These are phyloP conservation scores for Boletus vinaceobasis DNA, from an alignment of 768 basidiomycete genomes.

Conservation along the genomic window DNA sequence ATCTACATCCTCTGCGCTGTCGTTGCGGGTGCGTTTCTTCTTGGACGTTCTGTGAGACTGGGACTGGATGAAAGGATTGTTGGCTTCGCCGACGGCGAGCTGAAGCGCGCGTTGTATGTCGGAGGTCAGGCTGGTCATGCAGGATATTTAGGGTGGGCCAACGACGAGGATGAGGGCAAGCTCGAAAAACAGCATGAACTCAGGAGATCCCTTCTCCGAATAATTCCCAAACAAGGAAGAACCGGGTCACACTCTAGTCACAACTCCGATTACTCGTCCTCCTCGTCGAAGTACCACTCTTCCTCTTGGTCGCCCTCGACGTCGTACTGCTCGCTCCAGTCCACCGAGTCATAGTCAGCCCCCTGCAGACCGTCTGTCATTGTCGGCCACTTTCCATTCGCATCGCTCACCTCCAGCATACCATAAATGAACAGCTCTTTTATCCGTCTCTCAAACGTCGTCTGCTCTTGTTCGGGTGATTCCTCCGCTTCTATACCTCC, in stretches of 20 bases:
- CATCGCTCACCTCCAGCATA: conserved; percentile 56
- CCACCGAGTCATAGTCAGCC: conserved; percentile 66
- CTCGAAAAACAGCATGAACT: conserved; percentile 14
- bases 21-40: conserved; percentile 34
- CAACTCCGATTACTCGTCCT: conserved; percentile 39
- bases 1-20: conserved; percentile 8
- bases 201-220: conserved; percentile 8
- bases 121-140: conserved; percentile 34
- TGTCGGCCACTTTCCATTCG: background rate
- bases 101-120: conserved; percentile 52
- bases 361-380: conserved; percentile 38
- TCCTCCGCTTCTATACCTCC: conserved; percentile 36
- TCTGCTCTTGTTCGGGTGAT: conserved; percentile 47
- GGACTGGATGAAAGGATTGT: conserved; percentile 34
- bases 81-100: conserved; percentile 45
- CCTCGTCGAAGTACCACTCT: conserved; percentile 74
- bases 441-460: conserved; percentile 56
- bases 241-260: background rate
- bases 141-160: conserved; percentile 40
- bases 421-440: conserved; percentile 75
- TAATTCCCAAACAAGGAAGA: conserved; percentile 11
- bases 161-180: conserved; percentile 41
- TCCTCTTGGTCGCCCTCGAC: conserved; percentile 57
- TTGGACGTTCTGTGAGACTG: conserved; percentile 25
- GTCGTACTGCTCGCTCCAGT: conserved; percentile 75